Evolutionary conservation across 2,329 filamentous ascomycete genomes (phyloP), one percentile per base, ranked within the genome.

Genomic region (Beauveria brongniartii): DNA sequence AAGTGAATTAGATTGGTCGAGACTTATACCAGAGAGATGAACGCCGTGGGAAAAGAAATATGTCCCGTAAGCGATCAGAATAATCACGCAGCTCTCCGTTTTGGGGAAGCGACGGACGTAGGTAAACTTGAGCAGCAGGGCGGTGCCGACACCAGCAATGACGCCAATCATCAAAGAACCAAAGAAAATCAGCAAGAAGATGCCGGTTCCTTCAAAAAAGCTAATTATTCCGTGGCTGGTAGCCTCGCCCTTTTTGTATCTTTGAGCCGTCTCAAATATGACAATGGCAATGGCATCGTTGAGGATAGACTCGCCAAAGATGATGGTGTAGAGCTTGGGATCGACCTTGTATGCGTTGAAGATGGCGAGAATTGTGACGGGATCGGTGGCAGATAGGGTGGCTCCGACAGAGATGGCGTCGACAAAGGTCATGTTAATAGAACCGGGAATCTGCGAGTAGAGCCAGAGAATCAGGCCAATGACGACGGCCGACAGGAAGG

Each of bases 311-410:
- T 99, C 94, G 71, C 94, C 94, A 73, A 99, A 99, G 67, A 99
- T 99, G 72, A 99, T 87, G 34, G 94, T 99, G 77, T 99, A 99
- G 20, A 99, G 83, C 76, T 97, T 97, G 3, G 94, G 94, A 69
- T 99, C 94, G 68, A 99, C 94, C 76, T 97, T 97, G 83, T 97
- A 99, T 1, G 94, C 90, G 74, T 97, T 97, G 83, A 99, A 99
- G 67, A 99, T 99, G 72, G 94, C 94, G 59, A 99, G 80, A 68
- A 99, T 97, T 0, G 94, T 99, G 62, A 99, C 93, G 0, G 94
- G 94, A 71, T 99, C 94, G 1, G 94, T 99, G 63, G 94, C 94
- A 2, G 94, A 97, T 37, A 99, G 83, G 0, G 94, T 99, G 50
- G 94, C 94, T 68, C 94, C 94, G 48, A 99, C 91, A 1, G 92